Evolutionary conservation across 352 stramenopile species (phyloP).

Genomic region (Thalassiosira oceanica): DNA sequence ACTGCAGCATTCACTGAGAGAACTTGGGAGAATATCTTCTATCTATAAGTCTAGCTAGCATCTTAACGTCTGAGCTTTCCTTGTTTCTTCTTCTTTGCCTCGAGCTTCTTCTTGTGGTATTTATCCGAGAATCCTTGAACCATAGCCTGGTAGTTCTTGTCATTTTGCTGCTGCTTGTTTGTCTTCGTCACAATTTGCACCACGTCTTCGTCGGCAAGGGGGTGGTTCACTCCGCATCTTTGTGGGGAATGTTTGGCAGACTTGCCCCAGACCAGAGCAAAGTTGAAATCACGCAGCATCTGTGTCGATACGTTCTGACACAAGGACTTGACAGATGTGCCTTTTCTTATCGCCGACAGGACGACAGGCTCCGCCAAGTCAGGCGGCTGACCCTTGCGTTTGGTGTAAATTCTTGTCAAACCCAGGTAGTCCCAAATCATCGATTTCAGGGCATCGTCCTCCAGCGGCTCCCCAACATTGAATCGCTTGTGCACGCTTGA

Average conservation of each 20-base stretch:
- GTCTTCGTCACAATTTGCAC: slow-evolving; percentile 91
- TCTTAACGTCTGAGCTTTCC: slow-evolving; percentile 61
- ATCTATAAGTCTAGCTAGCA: no score
- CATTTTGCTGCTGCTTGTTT: slow-evolving; percentile 97
- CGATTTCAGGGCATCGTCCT: no score
- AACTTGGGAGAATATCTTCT: no score
- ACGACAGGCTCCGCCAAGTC: slow-evolving; percentile 96
- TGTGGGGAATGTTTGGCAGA: slow-evolving; percentile 98
- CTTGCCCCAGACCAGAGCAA: slow-evolving; percentile 96
- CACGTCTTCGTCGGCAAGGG: slow-evolving; percentile 97
- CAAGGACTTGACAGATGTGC: slow-evolving; percentile 97
- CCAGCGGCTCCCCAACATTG: slow-evolving; percentile 98
- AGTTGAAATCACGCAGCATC: slow-evolving; percentile 77
- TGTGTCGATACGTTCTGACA: slow-evolving; percentile 84
- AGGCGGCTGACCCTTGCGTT: slow-evolving; percentile 92
- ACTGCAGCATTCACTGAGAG: no score
- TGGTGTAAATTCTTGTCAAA: slow-evolving; percentile 93
- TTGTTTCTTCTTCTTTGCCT: slow-evolving; percentile 81
- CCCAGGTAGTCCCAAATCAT: slow-evolving; percentile 74
- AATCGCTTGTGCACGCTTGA: no score
- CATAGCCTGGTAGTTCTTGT: slow-evolving; percentile 96
- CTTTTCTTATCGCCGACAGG: slow-evolving; percentile 89
- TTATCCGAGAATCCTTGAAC: slow-evolving; percentile 96
- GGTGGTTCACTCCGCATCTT: slow-evolving; percentile 97
- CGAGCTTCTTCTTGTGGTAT: slow-evolving; percentile 76